Evolutionary conservation across 2,329 filamentous ascomycete genomes (phyloP).

Genomic region (Dactylellina leptospora): DNA sequence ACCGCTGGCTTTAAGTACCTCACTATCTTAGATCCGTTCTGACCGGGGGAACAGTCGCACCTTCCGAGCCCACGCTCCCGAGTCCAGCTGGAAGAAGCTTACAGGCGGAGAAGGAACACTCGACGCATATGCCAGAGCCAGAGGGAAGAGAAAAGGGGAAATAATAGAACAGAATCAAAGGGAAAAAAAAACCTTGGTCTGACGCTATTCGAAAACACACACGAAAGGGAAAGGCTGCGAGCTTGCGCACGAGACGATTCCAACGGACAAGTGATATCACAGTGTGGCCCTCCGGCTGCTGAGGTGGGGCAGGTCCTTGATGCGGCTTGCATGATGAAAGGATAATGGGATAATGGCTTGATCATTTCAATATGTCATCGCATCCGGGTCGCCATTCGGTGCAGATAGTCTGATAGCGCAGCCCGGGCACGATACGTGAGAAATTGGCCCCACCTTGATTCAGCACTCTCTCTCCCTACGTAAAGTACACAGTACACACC

Average conservation of each 20-base stretch:
- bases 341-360: neutral
- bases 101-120: too few species aligned
- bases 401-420: slow-evolving; percentile 2
- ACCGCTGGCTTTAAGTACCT: neutral
- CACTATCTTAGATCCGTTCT: neutral
- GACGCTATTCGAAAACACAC: neutral
- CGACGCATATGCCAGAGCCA: too few species aligned
- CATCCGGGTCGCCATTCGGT: slow-evolving; percentile 21
- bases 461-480: neutral
- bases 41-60: neutral
- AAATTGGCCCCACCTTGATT: slow-evolving; percentile 5
- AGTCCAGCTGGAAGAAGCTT: neutral
- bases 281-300: slow-evolving; percentile 7
- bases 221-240: neutral
- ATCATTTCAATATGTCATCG: slow-evolving; percentile 29
- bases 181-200: neutral
- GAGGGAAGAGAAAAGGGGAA: neutral
- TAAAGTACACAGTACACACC: neutral
- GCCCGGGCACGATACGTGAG: too few species aligned
- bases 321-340: slow-evolving; percentile 31
- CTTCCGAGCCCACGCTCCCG: too few species aligned
- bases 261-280: slow-evolving; percentile 21
- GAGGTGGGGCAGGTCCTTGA: slow-evolving; percentile 26
- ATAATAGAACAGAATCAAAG: neutral
- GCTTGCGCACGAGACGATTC: slow-evolving; percentile 37